These are phyloP conservation scores for Syzygium aqueum DNA, from an alignment of 345 rosid genomes.

Conservation along the genomic window DNA sequence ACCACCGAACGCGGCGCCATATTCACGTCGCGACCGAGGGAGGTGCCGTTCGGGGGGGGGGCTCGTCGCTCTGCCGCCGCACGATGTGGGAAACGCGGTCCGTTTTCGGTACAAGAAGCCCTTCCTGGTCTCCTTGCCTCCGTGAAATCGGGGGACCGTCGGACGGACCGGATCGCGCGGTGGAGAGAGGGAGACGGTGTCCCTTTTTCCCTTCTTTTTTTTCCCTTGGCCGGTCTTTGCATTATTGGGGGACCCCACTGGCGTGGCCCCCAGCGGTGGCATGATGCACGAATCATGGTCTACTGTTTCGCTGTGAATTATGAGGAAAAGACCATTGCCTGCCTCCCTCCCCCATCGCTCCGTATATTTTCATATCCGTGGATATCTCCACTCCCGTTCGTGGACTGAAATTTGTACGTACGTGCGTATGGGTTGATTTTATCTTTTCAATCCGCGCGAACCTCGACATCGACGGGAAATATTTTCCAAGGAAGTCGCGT, in stretches of 20 bases:
- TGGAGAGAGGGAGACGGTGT: background rate
- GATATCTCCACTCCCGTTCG: background rate
- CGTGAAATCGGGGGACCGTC: background rate
- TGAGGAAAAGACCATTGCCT: background rate
- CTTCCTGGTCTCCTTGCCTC: no score
- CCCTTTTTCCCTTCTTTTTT: background rate
- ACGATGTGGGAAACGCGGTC: no score
- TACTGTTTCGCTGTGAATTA: background rate
- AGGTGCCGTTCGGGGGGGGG: no score
- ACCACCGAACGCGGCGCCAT: no score
- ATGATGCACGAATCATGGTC: background rate
- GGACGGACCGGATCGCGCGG: background rate
- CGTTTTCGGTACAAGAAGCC: no score
- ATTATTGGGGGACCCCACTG: background rate
- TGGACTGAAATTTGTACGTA: background rate
- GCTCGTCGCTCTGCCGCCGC: no score
- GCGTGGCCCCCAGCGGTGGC: background rate
- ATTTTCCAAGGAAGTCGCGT: background rate
- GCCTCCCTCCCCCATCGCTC: background rate
- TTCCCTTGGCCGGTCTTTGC: background rate
- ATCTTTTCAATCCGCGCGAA: background rate
- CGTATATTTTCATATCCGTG: background rate
- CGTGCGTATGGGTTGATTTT: no score
- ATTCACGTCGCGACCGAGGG: no score
- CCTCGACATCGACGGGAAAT: accelerated